Conservation (phyloP, 768 basidiomycete genomes). For the Suillus hirtellus region DNA sequence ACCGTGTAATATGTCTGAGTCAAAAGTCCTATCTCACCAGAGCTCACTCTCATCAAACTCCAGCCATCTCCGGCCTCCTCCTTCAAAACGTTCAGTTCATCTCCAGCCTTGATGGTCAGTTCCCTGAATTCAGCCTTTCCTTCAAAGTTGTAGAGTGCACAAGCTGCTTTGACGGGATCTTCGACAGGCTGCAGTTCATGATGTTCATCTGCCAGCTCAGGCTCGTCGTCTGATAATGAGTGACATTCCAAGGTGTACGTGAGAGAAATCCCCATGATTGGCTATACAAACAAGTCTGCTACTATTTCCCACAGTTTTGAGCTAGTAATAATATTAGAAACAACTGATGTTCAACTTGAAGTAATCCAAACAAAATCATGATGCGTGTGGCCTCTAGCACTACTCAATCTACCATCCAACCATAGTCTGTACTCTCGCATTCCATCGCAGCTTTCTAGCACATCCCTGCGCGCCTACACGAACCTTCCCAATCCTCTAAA, state of each 20-base stretch:
- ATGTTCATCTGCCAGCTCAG: conserved; percentile 30
- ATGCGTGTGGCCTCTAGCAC: no score
- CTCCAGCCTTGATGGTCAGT: conserved; percentile 66
- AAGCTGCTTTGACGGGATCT: conserved; percentile 40
- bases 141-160: conserved; percentile 73
- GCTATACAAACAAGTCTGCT: no score
- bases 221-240: conserved; percentile 56
- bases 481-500: no score
- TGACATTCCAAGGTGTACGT: conserved; percentile 35
- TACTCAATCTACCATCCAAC: no score
- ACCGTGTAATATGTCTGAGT: conserved; percentile 77
- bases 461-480: no score
- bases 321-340: no score
- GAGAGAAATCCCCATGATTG: no score
- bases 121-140: conserved; percentile 78
- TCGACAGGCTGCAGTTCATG: conserved; percentile 21
- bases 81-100: conserved; percentile 65
- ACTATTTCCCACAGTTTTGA: no score
- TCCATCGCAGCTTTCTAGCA: no score
- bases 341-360: no score
- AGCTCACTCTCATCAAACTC: conserved; percentile 65
- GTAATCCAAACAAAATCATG: no score
- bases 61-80: conserved; percentile 77
- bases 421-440: no score
- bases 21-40: conserved; percentile 66